Conservation (phyloP, 176 grass and related monocot species). For the Thalia dealbata region DNA sequence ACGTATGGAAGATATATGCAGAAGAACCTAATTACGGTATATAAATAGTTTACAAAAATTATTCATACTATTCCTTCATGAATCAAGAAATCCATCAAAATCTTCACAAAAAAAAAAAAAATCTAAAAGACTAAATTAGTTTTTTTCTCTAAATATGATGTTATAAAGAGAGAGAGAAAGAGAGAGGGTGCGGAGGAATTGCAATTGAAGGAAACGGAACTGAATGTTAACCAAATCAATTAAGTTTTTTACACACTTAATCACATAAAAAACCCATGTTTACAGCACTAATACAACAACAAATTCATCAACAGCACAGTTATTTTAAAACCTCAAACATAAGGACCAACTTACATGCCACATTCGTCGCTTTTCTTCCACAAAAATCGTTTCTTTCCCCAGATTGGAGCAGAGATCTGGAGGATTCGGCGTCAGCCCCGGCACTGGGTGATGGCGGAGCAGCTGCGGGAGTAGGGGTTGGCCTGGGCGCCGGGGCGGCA, state of each 20-base stretch:
- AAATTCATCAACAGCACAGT: not conserved
- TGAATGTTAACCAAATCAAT: not conserved
- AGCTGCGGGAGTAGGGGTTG: constrained; percentile 18
- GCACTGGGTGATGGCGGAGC: constrained; percentile 17
- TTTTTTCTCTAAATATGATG: not conserved
- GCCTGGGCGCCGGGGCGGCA: constrained; percentile 20
- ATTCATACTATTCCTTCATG: too few relatives aligned
- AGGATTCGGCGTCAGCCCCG: not conserved
- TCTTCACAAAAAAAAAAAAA: not conserved
- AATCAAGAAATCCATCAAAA: not conserved
- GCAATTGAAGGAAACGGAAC: not conserved
- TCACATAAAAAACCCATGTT: not conserved
- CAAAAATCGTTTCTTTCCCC: constrained; percentile 1
- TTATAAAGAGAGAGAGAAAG: too few relatives aligned
- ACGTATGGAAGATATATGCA: too few relatives aligned
- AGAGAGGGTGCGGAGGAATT: too few relatives aligned
- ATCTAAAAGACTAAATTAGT: not conserved
- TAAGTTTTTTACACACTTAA: not conserved
- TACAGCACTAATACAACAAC: constrained; percentile 14
- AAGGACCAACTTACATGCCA: constrained; percentile 8
- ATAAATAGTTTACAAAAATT: too few relatives aligned
- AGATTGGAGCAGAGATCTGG: not conserved
- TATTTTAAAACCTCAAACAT: constrained; percentile 8
- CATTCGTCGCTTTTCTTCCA: not conserved
- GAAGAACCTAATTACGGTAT: too few relatives aligned